phyloP scores from a whole-genome alignment of 805 yeast genomes.

The Teunomyces atbi region DNA sequence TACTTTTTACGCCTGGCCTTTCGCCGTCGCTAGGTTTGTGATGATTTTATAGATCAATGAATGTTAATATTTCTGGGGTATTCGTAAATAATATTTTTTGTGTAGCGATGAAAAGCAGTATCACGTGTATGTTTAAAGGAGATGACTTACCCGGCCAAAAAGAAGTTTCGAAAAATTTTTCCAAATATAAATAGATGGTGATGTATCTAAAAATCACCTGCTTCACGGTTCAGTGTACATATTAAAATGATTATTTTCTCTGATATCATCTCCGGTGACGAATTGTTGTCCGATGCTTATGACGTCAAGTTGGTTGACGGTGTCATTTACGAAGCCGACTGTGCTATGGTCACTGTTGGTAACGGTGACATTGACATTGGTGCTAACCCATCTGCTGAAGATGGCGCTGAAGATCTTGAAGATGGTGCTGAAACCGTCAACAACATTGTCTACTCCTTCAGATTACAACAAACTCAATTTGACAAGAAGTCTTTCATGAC shows the following conservation, averaged over 20 bases:
- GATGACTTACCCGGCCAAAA: constrained; percentile 4
- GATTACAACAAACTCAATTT: constrained; percentile 91
- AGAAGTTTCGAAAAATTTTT: background rate
- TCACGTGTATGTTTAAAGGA: constrained; percentile 5
- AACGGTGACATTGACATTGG: constrained; percentile 97
- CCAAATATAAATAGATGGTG: constrained; percentile 4
- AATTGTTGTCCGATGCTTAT: constrained; percentile 96
- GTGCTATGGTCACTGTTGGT: constrained; percentile 85
- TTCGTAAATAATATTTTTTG: too few species aligned
- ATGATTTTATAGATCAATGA: background rate
- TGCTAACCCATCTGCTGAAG: constrained; percentile 99
- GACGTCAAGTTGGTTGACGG: constrained; percentile 82
- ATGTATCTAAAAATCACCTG: background rate
- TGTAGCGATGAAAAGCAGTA: too few species aligned
- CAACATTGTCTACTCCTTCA: constrained; percentile 98
- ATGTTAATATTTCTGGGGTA: constrained; percentile 1
- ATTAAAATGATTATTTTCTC: constrained; percentile 40
- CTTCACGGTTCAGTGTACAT: constrained; percentile 4
- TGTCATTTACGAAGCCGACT: constrained; percentile 95
- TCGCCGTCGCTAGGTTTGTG: background rate
- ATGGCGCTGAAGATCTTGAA: constrained; percentile 76
- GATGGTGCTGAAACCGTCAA: constrained; percentile 88
- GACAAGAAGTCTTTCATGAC: constrained; percentile 97
- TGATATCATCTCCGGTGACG: constrained; percentile 93
- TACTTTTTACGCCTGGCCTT: constrained; percentile 10